A percentile compares a stretch with the other conserved stretches of the same genome.
phyloP scores from a whole-genome alignment of 2,329 filamentous ascomycete genomes.

The Colletotrichum filicis region DNA sequence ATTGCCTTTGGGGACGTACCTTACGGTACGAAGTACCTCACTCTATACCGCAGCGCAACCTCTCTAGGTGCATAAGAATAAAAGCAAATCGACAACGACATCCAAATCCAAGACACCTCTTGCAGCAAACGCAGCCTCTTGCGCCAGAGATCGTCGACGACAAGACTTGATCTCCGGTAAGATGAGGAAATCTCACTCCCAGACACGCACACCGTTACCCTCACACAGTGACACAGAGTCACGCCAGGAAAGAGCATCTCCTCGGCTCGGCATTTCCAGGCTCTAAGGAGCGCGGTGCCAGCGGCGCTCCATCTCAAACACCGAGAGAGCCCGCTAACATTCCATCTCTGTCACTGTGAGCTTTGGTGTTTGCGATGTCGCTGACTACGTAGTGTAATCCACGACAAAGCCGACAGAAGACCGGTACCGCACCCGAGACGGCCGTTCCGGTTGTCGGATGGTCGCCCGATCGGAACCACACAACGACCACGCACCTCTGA shows the following conservation, averaged over 20 bases:
- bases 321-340: neutral
- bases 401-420: too few relatives aligned
- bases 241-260: neutral
- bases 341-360: neutral
- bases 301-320: neutral
- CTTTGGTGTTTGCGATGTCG: neutral
- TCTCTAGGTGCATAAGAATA: constrained; percentile 4
- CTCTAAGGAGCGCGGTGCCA: too few relatives aligned
- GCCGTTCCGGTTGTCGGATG: constrained; percentile 28
- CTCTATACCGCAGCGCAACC: neutral
- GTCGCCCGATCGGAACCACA: neutral
- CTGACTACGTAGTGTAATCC: neutral
- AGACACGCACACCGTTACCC: neutral
- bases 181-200: neutral
- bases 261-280: neutral
- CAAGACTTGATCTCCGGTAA: neutral
- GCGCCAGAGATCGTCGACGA: constrained; percentile 5
- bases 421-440: constrained; percentile 4
- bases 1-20: neutral
- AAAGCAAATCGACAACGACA: neutral
- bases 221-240: neutral
- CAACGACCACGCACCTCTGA: neutral
- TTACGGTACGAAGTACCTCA: too few relatives aligned
- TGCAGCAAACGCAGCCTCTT: constrained; percentile 3
- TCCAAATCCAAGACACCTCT: neutral